Evolutionary conservation across 2,329 filamentous ascomycete species (phyloP), one percentile per base, ranked within the genome.

Genomic region (Xylaria sp.): DNA sequence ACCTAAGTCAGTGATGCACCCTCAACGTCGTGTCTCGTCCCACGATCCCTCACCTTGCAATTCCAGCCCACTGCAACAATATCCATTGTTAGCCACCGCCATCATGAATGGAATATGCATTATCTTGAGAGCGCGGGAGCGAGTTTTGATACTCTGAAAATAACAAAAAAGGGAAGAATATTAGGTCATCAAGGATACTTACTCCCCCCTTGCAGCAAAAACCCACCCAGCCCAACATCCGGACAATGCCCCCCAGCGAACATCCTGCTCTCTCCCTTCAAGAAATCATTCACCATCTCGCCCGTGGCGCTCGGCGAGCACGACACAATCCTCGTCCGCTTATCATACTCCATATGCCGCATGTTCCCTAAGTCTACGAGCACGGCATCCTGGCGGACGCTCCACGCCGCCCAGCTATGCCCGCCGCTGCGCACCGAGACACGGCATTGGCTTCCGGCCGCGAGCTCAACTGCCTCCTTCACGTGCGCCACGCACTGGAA

Each of bases 161-260:
- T n/a, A n/a, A n/a, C n/a, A n/a, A n/a, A n/a, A n/a, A n/a, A n/a
- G n/a, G n/a, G n/a, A n/a, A n/a, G n/a, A n/a, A n/a, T n/a, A n/a
- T n/a, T n/a, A n/a, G n/a, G n/a, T n/a, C n/a, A n/a, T n/a, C n/a
- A n/a, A n/a, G 9, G 50, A 24, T 0, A 67, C 65, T 59, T 56
- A 67, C 65, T 87, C 1, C 86, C 86, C 0, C 86, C 86, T 70
- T 87, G 85, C 14, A 88, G 74, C 24, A 88, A 73, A 69, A 87
- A 88, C 0, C 86, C 86, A 0, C 85, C 85, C n/a, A 88, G 71
- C 8, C 84, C 86, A 19, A 88, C 86, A 74, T 87, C 85, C 0
- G 85, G 85, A 73, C 85, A 88, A 74, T 88, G 86, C 0, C 86
- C 86, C 0, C 84, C 85, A 0, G 81, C 79, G 70, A 88, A 88